These are phyloP conservation scores for Nadsonia commutata DNA, from an alignment of 1,139 yeast genomes.

Conservation along the genomic window DNA sequence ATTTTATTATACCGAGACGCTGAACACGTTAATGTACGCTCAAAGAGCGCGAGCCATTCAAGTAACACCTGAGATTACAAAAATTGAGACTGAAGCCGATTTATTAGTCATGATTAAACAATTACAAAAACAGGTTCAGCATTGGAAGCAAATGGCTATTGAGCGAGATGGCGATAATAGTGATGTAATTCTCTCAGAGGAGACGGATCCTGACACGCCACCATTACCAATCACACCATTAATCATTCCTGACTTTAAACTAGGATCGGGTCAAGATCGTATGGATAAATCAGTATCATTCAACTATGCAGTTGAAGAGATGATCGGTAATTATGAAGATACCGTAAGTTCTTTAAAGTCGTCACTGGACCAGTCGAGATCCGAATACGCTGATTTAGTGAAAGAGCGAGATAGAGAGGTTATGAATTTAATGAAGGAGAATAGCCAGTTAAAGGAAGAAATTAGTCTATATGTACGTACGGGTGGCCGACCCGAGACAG, in stretches of 20 bases:
- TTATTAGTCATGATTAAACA: constrained; percentile 10
- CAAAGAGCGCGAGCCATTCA: constrained; percentile 34
- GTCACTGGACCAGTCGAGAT: constrained; percentile 9
- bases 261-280: constrained; percentile 10
- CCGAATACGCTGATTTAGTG: constrained; percentile 8
- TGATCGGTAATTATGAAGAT: constrained; percentile 14
- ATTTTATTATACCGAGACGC: constrained; percentile 44
- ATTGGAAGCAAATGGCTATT: constrained; percentile 10
- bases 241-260: too few species aligned
- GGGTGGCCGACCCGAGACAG: too few species aligned
- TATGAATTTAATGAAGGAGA: too few species aligned
- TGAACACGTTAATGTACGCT: constrained; percentile 72
- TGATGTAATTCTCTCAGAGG: too few species aligned
- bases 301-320: constrained; percentile 13
- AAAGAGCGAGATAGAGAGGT: constrained; percentile 7
- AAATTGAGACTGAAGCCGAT: constrained; percentile 12
- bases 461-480: too few species aligned
- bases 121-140: constrained; percentile 13
- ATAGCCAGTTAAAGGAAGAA: too few species aligned
- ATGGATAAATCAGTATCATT: constrained; percentile 11
- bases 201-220: too few species aligned
- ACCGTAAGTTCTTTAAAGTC: constrained; percentile 14
- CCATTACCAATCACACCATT: too few species aligned
- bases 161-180: too few species aligned
- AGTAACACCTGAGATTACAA: constrained; percentile 15